A percentile compares a stretch with the other conserved stretches of the same genome.
Conservation (phyloP, 192 early-diverging fungal genomes). For the Gonapodya sp. region DNA sequence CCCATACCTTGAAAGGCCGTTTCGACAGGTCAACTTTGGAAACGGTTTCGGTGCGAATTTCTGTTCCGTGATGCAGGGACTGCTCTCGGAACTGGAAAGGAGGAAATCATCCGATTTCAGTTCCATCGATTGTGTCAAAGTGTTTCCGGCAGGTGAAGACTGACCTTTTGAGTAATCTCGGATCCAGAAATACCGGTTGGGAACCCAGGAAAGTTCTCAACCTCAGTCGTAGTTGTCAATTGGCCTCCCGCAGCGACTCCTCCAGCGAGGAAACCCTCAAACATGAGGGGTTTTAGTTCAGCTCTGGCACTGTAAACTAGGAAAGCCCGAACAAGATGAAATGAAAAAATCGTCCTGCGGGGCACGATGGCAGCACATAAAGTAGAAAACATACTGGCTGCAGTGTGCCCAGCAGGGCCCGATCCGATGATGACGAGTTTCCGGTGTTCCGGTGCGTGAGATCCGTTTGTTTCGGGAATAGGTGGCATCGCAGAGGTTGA, state of each 20-base stretch:
- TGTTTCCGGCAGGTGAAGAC: conserved; percentile 21
- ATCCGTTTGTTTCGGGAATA: not conserved
- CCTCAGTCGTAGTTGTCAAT: conserved; percentile 92
- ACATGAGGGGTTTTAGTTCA: conserved; percentile 85
- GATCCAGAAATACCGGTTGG: conserved; percentile 80
- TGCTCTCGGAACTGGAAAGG: conserved; percentile 31
- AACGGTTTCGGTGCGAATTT: conserved; percentile 84
- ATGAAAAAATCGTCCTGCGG: not conserved
- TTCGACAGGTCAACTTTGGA: conserved; percentile 68
- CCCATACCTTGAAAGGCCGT: conserved; percentile 80
- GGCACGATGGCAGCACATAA: not conserved
- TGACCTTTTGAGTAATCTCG: conserved; percentile 78
- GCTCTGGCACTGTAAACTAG: conserved; percentile 82
- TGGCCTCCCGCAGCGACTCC: conserved; percentile 65
- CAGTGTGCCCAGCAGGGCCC: conserved; percentile 95
- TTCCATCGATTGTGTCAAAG: not conserved
- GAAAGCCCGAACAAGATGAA: conserved; percentile 84
- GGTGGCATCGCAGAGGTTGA: not conserved
- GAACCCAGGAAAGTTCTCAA: conserved; percentile 95
- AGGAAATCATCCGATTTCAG: not conserved
- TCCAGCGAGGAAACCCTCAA: conserved; percentile 93
- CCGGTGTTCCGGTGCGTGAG: not conserved
- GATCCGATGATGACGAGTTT: conserved; percentile 41
- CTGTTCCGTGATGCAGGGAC: conserved; percentile 77
- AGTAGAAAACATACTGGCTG: conserved; percentile 19